Conservation (phyloP, 1,284 basidiomycete species). For the Phellopilus nigrolimitatus region DNA sequence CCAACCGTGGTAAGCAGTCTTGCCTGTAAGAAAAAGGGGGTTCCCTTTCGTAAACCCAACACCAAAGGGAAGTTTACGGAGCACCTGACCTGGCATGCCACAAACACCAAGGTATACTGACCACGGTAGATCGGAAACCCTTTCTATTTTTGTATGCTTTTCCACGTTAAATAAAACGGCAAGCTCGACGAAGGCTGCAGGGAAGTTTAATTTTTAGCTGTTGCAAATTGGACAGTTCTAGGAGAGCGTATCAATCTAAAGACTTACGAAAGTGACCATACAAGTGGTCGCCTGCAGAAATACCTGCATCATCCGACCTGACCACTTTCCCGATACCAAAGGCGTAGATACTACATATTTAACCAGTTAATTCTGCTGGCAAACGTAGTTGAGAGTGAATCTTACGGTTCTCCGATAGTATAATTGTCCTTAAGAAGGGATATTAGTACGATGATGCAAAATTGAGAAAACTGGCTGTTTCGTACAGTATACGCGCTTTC, state of each 20-base stretch:
- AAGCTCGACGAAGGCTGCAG: slow-evolving; percentile 13
- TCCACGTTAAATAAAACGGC: neutral
- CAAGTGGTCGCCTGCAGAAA: slow-evolving; percentile 24
- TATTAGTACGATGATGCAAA: neutral
- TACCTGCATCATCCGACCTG: slow-evolving; percentile 20
- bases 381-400: neutral
- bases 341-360: slow-evolving; percentile 7
- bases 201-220: neutral
- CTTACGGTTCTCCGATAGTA: slow-evolving; percentile 10
- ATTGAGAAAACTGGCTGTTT: neutral
- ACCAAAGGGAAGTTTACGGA: too few species aligned
- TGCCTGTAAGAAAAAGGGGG: slow-evolving; percentile 11
- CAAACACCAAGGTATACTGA: slow-evolving; percentile 26
- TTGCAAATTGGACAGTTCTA: too few species aligned
- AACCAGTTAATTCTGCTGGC: neutral
- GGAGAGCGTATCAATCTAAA: neutral
- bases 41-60: too few species aligned
- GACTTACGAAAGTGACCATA: slow-evolving; percentile 22
- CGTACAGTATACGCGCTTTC: neutral
- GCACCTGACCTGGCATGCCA: slow-evolving; percentile 30
- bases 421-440: neutral
- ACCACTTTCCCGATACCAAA: slow-evolving; percentile 20
- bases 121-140: slow-evolving; percentile 15
- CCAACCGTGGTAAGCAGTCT: slow-evolving; percentile 25
- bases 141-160: slow-evolving; percentile 13